Conservation (phyloP, 1,284 basidiomycete species). For the Apiotrichum veenhuisii region DNA sequence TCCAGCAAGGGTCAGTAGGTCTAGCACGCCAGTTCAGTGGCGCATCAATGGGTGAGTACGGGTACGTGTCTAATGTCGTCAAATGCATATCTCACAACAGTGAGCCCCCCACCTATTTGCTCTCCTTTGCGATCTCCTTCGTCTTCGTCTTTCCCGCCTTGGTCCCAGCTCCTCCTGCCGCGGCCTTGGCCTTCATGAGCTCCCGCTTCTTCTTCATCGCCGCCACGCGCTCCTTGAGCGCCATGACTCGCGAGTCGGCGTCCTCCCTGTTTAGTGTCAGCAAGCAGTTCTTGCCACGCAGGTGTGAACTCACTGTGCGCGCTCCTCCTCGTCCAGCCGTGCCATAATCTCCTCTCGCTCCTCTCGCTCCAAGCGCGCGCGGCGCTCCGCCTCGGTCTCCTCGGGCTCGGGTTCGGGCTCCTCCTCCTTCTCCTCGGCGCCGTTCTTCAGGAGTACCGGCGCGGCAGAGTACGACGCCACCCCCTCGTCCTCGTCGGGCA, state of each 20-base stretch:
- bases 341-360: slow-evolving; percentile 50
- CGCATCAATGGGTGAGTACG: too few species aligned
- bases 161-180: neutral
- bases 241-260: slow-evolving; percentile 44
- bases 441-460: slow-evolving; percentile 29
- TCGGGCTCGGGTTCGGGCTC: slow-evolving; percentile 34
- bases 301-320: slow-evolving; percentile 45
- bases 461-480: slow-evolving; percentile 47
- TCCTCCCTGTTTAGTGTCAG: slow-evolving; percentile 40
- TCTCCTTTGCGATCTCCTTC: too few species aligned
- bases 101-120: too few species aligned
- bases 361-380: slow-evolving; percentile 39
- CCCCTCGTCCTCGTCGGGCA: slow-evolving; percentile 20
- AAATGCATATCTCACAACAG: too few species aligned
- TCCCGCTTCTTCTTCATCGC: slow-evolving; percentile 41
- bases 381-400: slow-evolving; percentile 43
- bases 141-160: neutral
- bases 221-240: slow-evolving; percentile 47
- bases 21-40: too few species aligned
- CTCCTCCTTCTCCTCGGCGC: slow-evolving; percentile 12
- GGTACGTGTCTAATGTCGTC: too few species aligned
- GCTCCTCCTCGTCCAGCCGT: slow-evolving; percentile 47
- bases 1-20: too few species aligned
- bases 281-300: neutral
- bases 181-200: slow-evolving; percentile 18